phyloP scores from a whole-genome alignment of 768 basidiomycete species.

The Xerocomus potaroensis region DNA sequence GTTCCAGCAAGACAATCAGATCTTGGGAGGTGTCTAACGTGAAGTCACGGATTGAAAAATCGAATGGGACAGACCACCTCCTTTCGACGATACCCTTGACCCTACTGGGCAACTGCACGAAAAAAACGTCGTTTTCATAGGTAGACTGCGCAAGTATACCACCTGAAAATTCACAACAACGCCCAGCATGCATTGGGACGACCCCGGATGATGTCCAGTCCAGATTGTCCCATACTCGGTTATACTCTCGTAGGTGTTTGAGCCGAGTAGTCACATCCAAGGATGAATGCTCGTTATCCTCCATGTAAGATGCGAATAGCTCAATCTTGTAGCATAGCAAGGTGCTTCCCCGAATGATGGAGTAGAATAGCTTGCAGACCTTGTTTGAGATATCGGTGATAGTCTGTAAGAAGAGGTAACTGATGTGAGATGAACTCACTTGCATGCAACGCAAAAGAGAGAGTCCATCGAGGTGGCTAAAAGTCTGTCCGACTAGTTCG shows the following conservation, averaged over 20 bases:
- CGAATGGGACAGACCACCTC: conserved; percentile 27
- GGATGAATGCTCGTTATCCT: conserved; percentile 16
- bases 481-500: conserved; percentile 26
- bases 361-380: conserved; percentile 31
- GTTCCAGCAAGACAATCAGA: conserved; percentile 31
- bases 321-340: conserved; percentile 30
- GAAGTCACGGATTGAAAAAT: conserved; percentile 33
- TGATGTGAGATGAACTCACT: conserved; percentile 17
- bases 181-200: conserved; percentile 16
- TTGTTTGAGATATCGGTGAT: conserved; percentile 3
- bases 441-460: conserved; percentile 27
- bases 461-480: conserved; percentile 25
- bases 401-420: not conserved
- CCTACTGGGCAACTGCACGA: conserved; percentile 30
- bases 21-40: conserved; percentile 35
- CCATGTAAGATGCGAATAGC: conserved; percentile 27
- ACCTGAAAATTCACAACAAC: conserved; percentile 33
- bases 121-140: conserved; percentile 14
- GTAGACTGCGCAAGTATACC: conserved; percentile 31
- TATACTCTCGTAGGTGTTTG: conserved; percentile 24
- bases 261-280: conserved; percentile 23
- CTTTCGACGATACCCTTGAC: conserved; percentile 24
- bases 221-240: conserved; percentile 28
- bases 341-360: conserved; percentile 23
- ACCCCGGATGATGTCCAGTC: conserved; percentile 11